Percentiles rank a stretch among this genome's conserved stretches.
phyloP scores from a whole-genome alignment of 495 filamentous ascomycete species.

The Daldinia concentrica region DNA sequence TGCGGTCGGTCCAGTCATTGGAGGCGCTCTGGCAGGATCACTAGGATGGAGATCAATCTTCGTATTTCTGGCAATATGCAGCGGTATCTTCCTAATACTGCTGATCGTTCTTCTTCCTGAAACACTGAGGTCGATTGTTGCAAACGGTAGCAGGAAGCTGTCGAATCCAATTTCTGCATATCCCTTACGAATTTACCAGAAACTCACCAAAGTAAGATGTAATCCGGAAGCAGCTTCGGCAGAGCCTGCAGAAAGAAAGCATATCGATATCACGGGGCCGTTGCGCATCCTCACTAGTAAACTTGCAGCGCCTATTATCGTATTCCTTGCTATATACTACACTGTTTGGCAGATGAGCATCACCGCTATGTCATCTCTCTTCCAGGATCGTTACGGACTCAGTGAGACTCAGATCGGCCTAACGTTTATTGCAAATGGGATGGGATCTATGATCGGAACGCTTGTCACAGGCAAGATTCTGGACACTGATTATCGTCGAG shows the following conservation, averaged over 20 bases:
- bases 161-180: slow-evolving; percentile 45
- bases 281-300: slow-evolving; percentile 59
- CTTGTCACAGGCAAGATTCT: slow-evolving; percentile 58
- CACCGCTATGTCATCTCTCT: slow-evolving; percentile 63
- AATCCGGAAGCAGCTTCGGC: slow-evolving; percentile 18
- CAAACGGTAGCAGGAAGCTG: slow-evolving; percentile 55
- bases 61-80: slow-evolving; percentile 64
- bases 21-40: slow-evolving; percentile 60
- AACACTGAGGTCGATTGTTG: slow-evolving; percentile 63
- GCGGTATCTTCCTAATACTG: slow-evolving; percentile 54
- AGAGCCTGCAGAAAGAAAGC: slow-evolving; percentile 43
- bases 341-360: slow-evolving; percentile 67
- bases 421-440: slow-evolving; percentile 62
- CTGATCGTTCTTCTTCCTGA: slow-evolving; percentile 61
- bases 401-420: slow-evolving; percentile 60
- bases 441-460: slow-evolving; percentile 61
- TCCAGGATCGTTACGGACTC: slow-evolving; percentile 54
- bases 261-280: slow-evolving; percentile 53
- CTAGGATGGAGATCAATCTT: slow-evolving; percentile 67
- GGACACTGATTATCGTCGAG: slow-evolving; percentile 53
- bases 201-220: slow-evolving; percentile 39
- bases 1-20: slow-evolving; percentile 64
- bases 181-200: slow-evolving; percentile 52
- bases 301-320: slow-evolving; percentile 55
- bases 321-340: slow-evolving; percentile 63